Evolutionary conservation across 1,139 yeast genomes (phyloP).

Genomic region (Waltiozyma sp.): DNA sequence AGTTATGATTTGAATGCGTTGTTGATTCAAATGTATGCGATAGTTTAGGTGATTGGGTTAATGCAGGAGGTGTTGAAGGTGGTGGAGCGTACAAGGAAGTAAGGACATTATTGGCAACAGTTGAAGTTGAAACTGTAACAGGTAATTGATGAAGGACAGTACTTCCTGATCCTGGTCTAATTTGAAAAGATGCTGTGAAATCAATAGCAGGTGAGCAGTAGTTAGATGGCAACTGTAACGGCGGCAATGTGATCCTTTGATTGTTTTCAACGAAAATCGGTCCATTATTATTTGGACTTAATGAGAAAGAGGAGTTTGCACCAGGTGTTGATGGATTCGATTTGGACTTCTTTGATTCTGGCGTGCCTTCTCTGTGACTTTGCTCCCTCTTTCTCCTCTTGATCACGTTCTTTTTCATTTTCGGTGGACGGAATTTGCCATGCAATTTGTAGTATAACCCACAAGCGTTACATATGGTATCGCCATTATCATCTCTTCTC

Average conservation of each 20-base stretch:
- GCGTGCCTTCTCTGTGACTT: neutral
- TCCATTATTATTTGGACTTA: neutral
- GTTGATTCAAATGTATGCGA: neutral
- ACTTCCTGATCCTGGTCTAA: conserved; percentile 1
- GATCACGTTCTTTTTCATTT: conserved; percentile 61
- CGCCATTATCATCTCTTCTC: conserved; percentile 75
- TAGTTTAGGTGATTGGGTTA: neutral
- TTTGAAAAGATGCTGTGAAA: conserved; percentile 18
- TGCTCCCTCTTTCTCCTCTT: conserved; percentile 53
- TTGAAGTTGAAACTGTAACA: neutral
- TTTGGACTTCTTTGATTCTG: neutral
- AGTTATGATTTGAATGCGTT: neutral
- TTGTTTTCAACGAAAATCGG: neutral
- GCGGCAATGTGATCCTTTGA: conserved; percentile 1
- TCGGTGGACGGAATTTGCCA: conserved; percentile 69
- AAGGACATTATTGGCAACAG: neutral
- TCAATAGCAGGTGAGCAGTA: conserved; percentile 19
- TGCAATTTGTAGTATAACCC: conserved; percentile 70
- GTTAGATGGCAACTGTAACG: conserved; percentile 1
- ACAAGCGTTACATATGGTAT: conserved; percentile 81
- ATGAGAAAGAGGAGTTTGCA: neutral
- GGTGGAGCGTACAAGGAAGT: neutral
- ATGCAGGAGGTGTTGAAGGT: conserved; percentile 1
- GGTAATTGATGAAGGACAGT: conserved; percentile 2
- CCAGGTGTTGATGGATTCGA: neutral